Percentiles rank a stretch among this genome's conserved stretches.
Evolutionary conservation across 441 rosid genomes (phyloP).

Genomic region (Francoa sonchifolia): DNA sequence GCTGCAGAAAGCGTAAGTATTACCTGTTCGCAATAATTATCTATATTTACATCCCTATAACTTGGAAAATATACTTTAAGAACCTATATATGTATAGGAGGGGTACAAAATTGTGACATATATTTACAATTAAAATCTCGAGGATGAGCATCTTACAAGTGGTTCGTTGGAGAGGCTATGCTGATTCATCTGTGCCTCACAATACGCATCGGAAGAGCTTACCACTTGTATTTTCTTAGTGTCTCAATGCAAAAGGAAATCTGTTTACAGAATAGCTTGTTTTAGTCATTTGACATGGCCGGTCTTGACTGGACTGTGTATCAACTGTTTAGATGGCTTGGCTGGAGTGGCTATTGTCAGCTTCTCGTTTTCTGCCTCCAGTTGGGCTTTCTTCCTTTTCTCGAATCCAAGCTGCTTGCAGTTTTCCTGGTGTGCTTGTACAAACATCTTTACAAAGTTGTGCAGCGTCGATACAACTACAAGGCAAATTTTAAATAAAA

Average conservation of each 20-base stretch:
- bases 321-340: constrained; percentile 12
- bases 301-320: constrained; percentile 11
- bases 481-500: constrained; percentile 12
- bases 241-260: no score
- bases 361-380: constrained; percentile 28
- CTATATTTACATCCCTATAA: constrained; percentile 22
- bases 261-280: no score
- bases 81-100: no score
- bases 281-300: constrained; percentile 20
- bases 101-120: constrained; percentile 6
- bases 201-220: constrained; percentile 6
- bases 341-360: no score
- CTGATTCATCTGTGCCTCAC: constrained; percentile 10
- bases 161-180: not conserved
- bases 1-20: no score
- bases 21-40: no score
- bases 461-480: constrained; percentile 76
- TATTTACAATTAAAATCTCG: constrained; percentile 16
- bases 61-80: constrained; percentile 13
- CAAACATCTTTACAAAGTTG: constrained; percentile 71
- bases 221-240: no score
- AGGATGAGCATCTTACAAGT: constrained; percentile 6
- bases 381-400: constrained; percentile 22
- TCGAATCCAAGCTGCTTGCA: constrained; percentile 63
- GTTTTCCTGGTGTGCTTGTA: constrained; percentile 69